A percentile compares a stretch with the other conserved stretches of the same genome.
Conservation (phyloP, 306 rosid species). For the Sicyos baderoa region DNA sequence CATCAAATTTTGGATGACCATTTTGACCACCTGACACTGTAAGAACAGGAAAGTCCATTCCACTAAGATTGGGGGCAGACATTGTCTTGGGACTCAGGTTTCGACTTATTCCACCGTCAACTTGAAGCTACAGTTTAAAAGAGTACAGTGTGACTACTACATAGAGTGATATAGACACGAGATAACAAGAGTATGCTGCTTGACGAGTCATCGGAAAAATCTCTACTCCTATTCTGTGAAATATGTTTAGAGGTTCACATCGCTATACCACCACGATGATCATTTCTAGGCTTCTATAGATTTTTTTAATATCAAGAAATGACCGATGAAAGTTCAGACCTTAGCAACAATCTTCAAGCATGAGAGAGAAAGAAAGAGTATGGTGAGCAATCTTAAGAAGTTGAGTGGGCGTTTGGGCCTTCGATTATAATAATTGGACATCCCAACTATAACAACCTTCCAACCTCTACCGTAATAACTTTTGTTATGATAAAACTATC, state of each 20-base stretch:
- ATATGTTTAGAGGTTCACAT: background rate
- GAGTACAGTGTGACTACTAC: constrained; percentile 17
- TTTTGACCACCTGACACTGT: constrained; percentile 44
- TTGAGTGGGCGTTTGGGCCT: too few species aligned
- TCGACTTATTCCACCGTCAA: constrained; percentile 65
- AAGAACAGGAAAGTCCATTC: constrained; percentile 86
- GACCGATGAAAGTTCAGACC: background rate
- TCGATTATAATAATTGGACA: too few species aligned
- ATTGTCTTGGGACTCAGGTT: constrained; percentile 60
- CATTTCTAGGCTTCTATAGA: background rate
- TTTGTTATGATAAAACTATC: too few species aligned
- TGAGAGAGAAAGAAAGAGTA: background rate
- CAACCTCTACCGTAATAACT: too few species aligned
- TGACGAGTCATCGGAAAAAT: background rate
- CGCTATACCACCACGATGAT: background rate
- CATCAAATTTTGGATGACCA: constrained; percentile 45
- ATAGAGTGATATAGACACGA: background rate
- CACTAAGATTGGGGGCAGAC: constrained; percentile 63
- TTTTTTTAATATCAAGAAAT: background rate
- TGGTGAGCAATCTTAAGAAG: background rate
- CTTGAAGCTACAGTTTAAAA: constrained; percentile 70
- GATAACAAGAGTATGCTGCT: background rate
- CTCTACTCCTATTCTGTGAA: background rate
- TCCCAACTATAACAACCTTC: too few species aligned
- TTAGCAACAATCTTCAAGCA: background rate